These are phyloP conservation scores for Alternaria ventricosa DNA, from an alignment of 2,329 filamentous ascomycete species.

Conservation along the genomic window DNA sequence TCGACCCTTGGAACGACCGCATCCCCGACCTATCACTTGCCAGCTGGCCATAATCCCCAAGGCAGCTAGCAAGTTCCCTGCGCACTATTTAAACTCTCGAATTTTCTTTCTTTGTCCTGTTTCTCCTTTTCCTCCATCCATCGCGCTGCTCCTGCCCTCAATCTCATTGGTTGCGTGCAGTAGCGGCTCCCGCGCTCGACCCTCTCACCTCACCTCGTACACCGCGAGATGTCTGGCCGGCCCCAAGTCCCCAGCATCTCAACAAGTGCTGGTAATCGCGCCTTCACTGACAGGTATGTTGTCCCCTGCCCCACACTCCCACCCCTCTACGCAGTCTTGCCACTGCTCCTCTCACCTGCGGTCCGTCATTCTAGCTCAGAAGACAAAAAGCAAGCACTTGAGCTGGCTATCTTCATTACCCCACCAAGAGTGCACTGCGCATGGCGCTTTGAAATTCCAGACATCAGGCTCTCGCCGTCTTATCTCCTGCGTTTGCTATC, in stretches of 20 bases:
- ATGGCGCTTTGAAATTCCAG: not conserved
- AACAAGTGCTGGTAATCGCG: not conserved
- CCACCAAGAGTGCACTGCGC: not conserved
- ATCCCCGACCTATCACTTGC: not conserved
- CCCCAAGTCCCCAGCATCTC: not conserved
- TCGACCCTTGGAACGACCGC: not conserved
- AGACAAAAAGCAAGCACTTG: not conserved
- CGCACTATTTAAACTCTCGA: not conserved
- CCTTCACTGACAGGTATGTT: not conserved
- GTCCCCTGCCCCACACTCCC: not conserved
- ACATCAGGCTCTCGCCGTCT: not conserved
- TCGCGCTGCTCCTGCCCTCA: not conserved
- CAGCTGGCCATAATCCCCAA: not conserved
- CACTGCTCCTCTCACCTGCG: not conserved
- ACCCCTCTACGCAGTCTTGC: not conserved
- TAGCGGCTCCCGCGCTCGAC: not conserved
- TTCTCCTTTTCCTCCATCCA: not conserved
- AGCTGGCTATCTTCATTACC: not conserved
- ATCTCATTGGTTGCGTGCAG: conserved; percentile 3
- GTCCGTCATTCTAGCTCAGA: not conserved
- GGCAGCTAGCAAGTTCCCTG: not conserved
- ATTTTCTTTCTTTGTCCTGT: not conserved
- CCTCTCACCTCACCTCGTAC: not conserved
- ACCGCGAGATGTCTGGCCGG: not conserved
- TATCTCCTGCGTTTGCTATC: not conserved